Percentiles rank a stretch among this genome's conserved stretches.
Conservation (phyloP, 495 filamentous ascomycete species). For the Aspergillus kassunensis region DNA sequence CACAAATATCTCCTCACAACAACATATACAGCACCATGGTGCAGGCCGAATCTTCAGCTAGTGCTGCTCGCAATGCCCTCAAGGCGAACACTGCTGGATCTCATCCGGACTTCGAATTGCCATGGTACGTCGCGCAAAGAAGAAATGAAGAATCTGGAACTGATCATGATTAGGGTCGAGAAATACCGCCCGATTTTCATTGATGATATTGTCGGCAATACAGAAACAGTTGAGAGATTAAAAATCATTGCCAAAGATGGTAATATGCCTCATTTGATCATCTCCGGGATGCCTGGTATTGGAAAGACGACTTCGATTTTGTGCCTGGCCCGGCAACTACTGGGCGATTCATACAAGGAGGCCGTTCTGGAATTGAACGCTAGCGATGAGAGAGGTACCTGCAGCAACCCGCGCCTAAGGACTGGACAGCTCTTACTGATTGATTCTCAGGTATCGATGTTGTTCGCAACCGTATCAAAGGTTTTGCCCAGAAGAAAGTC, state of each 20-base stretch:
- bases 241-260: constrained; percentile 99
- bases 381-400: constrained; percentile 81
- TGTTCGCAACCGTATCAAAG: constrained; percentile 97
- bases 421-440: constrained; percentile 6
- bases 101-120: constrained; percentile 74
- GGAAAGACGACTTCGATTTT: constrained; percentile 97
- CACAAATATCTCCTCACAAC: neutral
- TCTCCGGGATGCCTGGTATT: constrained; percentile 98
- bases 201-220: constrained; percentile 96
- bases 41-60: constrained; percentile 72
- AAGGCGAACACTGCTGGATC: constrained; percentile 59
- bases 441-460: constrained; percentile 78
- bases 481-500: constrained; percentile 98
- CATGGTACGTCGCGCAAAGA: constrained; percentile 61
- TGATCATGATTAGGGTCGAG: constrained; percentile 69
- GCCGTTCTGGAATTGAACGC: constrained; percentile 96
- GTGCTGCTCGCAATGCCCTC: constrained; percentile 63
- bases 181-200: constrained; percentile 95
- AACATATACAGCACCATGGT: constrained; percentile 28
- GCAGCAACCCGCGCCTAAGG: neutral
- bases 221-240: constrained; percentile 91
- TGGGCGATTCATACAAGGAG: constrained; percentile 95
- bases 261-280: constrained; percentile 99
- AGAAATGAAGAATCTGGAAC: neutral
- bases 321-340: constrained; percentile 85